Evolutionary conservation across 805 yeast genomes (phyloP).

Genomic region (Ogataea sp.): DNA sequence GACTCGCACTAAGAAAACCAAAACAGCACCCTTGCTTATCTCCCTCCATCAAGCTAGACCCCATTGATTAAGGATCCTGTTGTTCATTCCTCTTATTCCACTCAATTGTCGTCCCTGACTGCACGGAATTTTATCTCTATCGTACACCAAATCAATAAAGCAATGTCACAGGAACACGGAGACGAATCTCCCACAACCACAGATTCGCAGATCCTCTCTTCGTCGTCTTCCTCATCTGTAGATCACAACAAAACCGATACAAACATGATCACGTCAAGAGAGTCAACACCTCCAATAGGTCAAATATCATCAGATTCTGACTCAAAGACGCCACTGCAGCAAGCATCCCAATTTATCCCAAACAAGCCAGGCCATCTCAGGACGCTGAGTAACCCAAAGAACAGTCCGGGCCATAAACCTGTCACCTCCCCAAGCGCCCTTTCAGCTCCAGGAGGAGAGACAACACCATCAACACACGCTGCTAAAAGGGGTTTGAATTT

Average conservation of each 20-base stretch:
- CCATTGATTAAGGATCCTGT: too few species aligned
- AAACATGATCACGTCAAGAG: too few species aligned
- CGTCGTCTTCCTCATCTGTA: conserved; percentile 11
- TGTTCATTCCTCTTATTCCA: too few species aligned
- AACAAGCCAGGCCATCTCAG: conserved; percentile 15
- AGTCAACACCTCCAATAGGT: neutral
- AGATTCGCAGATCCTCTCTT: conserved; percentile 11
- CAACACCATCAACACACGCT: conserved; percentile 4
- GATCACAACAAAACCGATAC: conserved; percentile 10
- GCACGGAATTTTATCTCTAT: too few species aligned
- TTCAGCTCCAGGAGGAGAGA: conserved; percentile 2
- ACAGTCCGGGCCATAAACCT: conserved; percentile 3
- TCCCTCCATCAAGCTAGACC: too few species aligned
- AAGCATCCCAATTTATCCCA: too few species aligned
- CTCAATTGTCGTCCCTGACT: too few species aligned
- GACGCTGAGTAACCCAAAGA: conserved; percentile 14
- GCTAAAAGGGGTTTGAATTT: conserved; percentile 22
- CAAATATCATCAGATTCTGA: conserved; percentile 1
- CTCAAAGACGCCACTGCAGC: too few species aligned
- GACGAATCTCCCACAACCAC: conserved; percentile 2
- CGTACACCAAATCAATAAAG: too few species aligned
- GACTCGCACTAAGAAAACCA: neutral
- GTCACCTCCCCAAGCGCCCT: conserved; percentile 1
- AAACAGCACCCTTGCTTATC: neutral
- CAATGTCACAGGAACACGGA: neutral